Evolutionary conservation across 2,329 filamentous ascomycete genomes (phyloP), one percentile per base, ranked within the genome.

Genomic region (Alternaria triticimaculans): DNA sequence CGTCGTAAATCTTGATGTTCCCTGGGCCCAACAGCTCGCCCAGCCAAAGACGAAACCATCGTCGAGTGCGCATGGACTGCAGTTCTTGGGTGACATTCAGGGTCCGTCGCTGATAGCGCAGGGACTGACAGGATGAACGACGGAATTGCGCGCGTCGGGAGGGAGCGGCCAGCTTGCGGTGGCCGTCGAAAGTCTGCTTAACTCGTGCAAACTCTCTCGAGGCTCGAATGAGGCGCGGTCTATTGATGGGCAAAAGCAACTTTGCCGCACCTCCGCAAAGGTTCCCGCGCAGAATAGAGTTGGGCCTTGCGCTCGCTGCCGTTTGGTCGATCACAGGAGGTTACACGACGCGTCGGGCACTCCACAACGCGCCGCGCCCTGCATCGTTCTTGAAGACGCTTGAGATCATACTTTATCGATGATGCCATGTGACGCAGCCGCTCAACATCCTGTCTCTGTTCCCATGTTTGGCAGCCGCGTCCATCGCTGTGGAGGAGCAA

Each of bases 261-360:
- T 72, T 64, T 68, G 69, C 60, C 67, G 69, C 62, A 62, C 15
- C 49, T 53, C 49, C 28, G 49, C 49, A 63, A 58, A 45, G 28
- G 30, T 58, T 28, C 30, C 59, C 44, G 45, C 33, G 21, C 28
- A 55, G 54, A 58, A 58, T 66, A 68, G 61, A 69, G 66, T 67
- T 70, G 59, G 63, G 50, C 30, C 55, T 68, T 65, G 66, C 46
- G 58, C 46, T 62, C 58, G 62, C 59, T 61, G 57, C 64, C 44
- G 65, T 69, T 69, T 65, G 41, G 71, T 67, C 63, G 64, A 70
- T 70, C 63, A 57, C 61, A 62, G 50, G 55, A 60, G 55, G 70
- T 72, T 65, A 58, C 62, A 70, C 67, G 48, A 66, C 63, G 61
- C 64, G 64, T 67, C 60, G 61, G 67, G 61, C 67, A 67, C 65